These are phyloP conservation scores for Tricharina praecox DNA, from an alignment of 495 filamentous ascomycete genomes.

Conservation along the genomic window DNA sequence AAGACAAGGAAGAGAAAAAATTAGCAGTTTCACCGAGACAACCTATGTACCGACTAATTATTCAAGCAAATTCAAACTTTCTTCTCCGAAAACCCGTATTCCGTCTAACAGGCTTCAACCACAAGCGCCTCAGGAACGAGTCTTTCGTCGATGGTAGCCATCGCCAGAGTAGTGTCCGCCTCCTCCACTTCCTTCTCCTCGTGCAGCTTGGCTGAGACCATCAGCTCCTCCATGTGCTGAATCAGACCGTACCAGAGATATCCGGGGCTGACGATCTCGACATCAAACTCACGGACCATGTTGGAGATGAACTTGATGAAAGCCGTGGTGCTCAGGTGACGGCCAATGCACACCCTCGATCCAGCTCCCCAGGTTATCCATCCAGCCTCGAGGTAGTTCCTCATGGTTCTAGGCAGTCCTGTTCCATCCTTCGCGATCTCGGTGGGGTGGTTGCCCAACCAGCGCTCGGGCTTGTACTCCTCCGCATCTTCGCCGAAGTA, in stretches of 20 bases:
- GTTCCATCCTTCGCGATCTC: conserved; percentile 11
- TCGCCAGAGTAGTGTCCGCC: no score
- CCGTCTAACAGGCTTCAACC: no score
- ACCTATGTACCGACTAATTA: no score
- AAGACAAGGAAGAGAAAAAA: no score
- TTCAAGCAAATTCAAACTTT: no score
- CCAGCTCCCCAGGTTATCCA: conserved; percentile 24
- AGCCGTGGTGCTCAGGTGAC: conserved; percentile 18
- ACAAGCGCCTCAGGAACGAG: not conserved
- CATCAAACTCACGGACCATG: conserved; percentile 14
- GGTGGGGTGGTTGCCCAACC: conserved; percentile 25
- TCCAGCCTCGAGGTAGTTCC: conserved; percentile 22
- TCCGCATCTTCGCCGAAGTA: conserved; percentile 26
- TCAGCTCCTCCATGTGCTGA: conserved; percentile 4
- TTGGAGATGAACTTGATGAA: conserved; percentile 17
- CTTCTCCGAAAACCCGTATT: no score
- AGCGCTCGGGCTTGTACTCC: conserved; percentile 25
- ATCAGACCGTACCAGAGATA: conserved; percentile 5
- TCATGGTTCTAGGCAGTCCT: conserved; percentile 14
- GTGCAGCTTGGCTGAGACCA: not conserved
- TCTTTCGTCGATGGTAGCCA: not conserved
- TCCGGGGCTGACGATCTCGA: conserved; percentile 13
- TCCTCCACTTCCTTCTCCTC: not conserved
- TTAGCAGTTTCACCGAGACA: no score
- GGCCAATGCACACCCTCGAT: conserved; percentile 19